Percentiles rank a stretch among this genome's conserved stretches.
These are phyloP conservation scores for Inosperma sp. DNA, from an alignment of 768 basidiomycete genomes.

Conservation along the genomic window DNA sequence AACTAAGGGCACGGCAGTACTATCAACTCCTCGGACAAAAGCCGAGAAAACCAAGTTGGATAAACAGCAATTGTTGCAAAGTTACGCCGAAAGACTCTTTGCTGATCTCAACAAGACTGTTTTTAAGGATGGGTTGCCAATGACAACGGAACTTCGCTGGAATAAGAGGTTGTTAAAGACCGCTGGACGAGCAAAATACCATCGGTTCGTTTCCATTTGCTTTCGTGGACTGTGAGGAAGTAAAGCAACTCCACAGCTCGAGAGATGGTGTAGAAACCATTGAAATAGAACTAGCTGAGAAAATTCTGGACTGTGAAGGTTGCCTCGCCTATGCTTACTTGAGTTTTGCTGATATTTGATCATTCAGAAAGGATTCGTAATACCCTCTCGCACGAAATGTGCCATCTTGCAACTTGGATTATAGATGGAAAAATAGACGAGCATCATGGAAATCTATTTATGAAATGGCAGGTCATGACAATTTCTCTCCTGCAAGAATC, in stretches of 20 bases:
- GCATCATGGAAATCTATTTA: conserved; percentile 69
- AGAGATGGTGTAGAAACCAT: conserved; percentile 54
- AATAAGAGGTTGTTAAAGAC: conserved; percentile 61
- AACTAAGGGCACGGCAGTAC: background rate
- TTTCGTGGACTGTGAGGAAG: background rate
- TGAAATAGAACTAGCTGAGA: conserved; percentile 75
- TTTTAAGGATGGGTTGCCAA: conserved; percentile 52
- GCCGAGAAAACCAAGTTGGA: conserved; percentile 41
- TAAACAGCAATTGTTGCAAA: conserved; percentile 41
- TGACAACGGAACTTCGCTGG: conserved; percentile 57
- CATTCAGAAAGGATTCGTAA: conserved; percentile 68
- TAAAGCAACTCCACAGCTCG: conserved; percentile 35
- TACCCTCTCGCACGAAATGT: conserved; percentile 90
- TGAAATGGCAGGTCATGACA: conserved; percentile 50
- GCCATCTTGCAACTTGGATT: conserved; percentile 83
- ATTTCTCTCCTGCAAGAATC: background rate
- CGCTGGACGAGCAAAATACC: conserved; percentile 66
- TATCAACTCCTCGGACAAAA: conserved; percentile 20
- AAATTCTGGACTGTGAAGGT: conserved; percentile 79
- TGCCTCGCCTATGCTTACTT: conserved; percentile 10
- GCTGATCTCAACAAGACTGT: conserved; percentile 52
- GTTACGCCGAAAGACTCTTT: conserved; percentile 59
- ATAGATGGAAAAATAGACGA: conserved; percentile 68
- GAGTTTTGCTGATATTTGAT: background rate
- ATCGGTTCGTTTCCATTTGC: conserved; percentile 37